A percentile compares a stretch with the other conserved stretches of the same genome.
phyloP scores from a whole-genome alignment of 176 grass and related monocot genomes.

The Poa pratensis region DNA sequence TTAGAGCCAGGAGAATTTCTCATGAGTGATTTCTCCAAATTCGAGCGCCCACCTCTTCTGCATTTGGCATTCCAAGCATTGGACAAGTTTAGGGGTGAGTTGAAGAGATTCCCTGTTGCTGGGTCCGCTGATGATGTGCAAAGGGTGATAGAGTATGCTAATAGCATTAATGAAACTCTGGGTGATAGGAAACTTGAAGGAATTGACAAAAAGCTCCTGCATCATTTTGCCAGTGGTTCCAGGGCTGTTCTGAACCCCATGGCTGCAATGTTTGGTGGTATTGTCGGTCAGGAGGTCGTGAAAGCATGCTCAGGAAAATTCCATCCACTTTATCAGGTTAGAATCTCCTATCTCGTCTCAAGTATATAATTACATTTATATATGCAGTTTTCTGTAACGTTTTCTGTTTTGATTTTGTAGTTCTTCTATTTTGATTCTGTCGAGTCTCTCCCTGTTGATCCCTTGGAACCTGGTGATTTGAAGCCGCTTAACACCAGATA shows the following conservation, averaged over 20 bases:
- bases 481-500: conserved; percentile 73
- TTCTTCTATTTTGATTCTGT: conserved; percentile 98
- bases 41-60: conserved; percentile 76
- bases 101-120: conserved; percentile 67
- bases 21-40: conserved; percentile 92
- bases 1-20: conserved; percentile 93
- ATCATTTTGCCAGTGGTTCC: conserved; percentile 77
- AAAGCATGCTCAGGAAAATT: conserved; percentile 97
- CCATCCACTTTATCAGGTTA: conserved; percentile 91
- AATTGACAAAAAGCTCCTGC: conserved; percentile 75
- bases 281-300: conserved; percentile 92
- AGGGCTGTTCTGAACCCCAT: conserved; percentile 88
- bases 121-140: conserved; percentile 74
- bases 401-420: conserved; percentile 55
- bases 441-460: conserved; percentile 84
- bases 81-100: conserved; percentile 76
- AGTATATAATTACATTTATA: conserved; percentile 15
- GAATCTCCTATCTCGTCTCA: not conserved
- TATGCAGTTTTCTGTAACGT: not conserved
- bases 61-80: conserved; percentile 94
- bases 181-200: conserved; percentile 71
- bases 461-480: conserved; percentile 64
- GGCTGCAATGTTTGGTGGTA: conserved; percentile 92
- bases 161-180: conserved; percentile 63
- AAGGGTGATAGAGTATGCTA: conserved; percentile 62